Conservation (phyloP, 345 rosid species). For the Eucalyptus coolabah region DNA sequence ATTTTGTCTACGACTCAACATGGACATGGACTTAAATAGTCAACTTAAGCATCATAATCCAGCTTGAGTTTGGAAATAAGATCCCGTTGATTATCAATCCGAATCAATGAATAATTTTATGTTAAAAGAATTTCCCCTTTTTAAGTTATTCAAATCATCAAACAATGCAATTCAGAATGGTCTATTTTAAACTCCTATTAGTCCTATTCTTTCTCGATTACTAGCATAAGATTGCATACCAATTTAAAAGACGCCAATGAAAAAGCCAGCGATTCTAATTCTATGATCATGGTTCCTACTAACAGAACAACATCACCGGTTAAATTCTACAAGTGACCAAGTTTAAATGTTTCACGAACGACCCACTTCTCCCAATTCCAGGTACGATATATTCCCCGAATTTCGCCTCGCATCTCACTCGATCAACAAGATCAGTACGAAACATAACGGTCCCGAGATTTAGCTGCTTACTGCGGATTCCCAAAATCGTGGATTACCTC, state of each 20-base stretch:
- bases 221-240: not conserved
- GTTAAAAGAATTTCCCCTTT: not conserved
- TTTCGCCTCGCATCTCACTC: not conserved
- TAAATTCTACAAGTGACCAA: not conserved
- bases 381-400: not conserved
- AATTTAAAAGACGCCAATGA: not conserved
- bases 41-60: not conserved
- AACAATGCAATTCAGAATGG: not conserved
- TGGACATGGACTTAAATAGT: not conserved
- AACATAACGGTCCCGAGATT: not conserved
- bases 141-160: not conserved
- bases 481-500: not conserved
- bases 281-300: not conserved
- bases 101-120: not conserved
- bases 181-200: not conserved
- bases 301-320: not conserved
- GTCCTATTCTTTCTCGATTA: not conserved
- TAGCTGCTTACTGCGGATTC: not conserved
- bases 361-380: not conserved
- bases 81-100: not conserved
- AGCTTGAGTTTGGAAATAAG: not conserved
- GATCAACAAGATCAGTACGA: not conserved
- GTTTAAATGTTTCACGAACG: rapidly evolving
- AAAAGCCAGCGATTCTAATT: not conserved
- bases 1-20: not conserved